Percentiles rank a stretch among this genome's conserved stretches.
Evolutionary conservation across 1,284 basidiomycete genomes (phyloP).

Genomic region (Meira miltonrushii): DNA sequence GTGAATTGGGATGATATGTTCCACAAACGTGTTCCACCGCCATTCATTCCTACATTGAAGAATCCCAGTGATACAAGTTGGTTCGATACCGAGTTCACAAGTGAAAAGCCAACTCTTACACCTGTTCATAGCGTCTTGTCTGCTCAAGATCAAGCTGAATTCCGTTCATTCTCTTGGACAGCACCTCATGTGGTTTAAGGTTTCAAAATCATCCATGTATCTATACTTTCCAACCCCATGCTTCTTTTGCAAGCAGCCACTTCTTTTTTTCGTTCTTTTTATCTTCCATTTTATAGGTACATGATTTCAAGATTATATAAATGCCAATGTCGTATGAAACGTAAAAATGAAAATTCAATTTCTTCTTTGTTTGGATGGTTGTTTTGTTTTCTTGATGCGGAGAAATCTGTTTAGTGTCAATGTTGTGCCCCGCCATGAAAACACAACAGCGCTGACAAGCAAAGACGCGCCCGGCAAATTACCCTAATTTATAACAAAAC

Average conservation of each 20-base stretch:
- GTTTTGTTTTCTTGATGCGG: too few species aligned
- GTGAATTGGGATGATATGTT: conserved; percentile 93
- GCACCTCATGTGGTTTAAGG: conserved; percentile 8
- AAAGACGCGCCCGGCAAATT: too few species aligned
- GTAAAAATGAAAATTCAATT: too few species aligned
- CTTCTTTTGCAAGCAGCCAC: too few species aligned
- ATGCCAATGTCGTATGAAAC: too few species aligned
- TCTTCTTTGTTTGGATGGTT: too few species aligned
- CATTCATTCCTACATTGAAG: conserved; percentile 91
- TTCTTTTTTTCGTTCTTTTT: neutral
- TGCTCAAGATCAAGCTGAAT: conserved; percentile 73
- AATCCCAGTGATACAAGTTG: conserved; percentile 60
- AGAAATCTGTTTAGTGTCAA: too few species aligned
- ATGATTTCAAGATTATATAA: neutral
- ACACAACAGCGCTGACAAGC: too few species aligned
- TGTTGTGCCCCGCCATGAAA: too few species aligned
- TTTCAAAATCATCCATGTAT: too few species aligned
- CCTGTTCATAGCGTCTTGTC: conserved; percentile 93
- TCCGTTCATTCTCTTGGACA: conserved; percentile 41
- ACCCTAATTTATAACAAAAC: too few species aligned
- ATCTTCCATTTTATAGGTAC: neutral
- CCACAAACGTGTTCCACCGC: conserved; percentile 90
- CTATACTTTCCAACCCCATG: too few species aligned
- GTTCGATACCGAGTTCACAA: conserved; percentile 95
- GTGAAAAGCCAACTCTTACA: conserved; percentile 92